Evolutionary conservation across 78 protist genomes (phyloP).

Genomic region (Guillardia theta): DNA sequence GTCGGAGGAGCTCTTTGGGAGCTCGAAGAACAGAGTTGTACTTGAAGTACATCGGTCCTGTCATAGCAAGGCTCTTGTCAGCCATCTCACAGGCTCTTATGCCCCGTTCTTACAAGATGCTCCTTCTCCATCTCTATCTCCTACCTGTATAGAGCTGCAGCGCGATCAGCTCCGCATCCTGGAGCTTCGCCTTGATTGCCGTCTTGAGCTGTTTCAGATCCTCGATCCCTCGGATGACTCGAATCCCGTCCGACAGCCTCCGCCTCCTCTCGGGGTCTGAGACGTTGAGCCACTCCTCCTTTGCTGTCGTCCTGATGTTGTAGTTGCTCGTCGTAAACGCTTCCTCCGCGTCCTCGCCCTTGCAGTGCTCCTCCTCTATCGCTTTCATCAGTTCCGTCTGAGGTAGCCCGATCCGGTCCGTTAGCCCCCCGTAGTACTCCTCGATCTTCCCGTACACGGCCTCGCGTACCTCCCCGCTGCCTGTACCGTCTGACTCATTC

Average conservation of each 20-base stretch:
- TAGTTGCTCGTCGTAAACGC: neutral
- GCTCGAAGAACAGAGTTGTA: neutral
- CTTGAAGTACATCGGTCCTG: neutral
- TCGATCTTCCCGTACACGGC: neutral
- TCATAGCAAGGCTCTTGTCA: too few species aligned
- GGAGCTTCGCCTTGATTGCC: neutral
- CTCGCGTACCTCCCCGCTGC: neutral
- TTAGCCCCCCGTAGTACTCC: neutral
- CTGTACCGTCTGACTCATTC: neutral
- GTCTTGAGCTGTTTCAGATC: too few species aligned
- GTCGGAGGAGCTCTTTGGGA: too few species aligned
- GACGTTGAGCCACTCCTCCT: neutral
- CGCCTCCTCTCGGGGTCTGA: neutral
- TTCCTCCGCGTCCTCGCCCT: neutral
- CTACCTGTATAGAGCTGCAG: slow-evolving; percentile 12
- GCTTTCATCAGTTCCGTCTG: neutral
- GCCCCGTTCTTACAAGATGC: too few species aligned
- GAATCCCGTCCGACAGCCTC: neutral
- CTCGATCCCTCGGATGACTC: too few species aligned
- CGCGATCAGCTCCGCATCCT: neutral
- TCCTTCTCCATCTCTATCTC: too few species aligned
- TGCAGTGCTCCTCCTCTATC: neutral
- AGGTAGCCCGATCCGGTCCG: neutral
- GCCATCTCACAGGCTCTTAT: too few species aligned
- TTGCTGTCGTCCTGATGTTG: neutral